Evolutionary conservation across 2,329 filamentous ascomycete genomes (phyloP).

Genomic region (Phialophora chinensis): DNA sequence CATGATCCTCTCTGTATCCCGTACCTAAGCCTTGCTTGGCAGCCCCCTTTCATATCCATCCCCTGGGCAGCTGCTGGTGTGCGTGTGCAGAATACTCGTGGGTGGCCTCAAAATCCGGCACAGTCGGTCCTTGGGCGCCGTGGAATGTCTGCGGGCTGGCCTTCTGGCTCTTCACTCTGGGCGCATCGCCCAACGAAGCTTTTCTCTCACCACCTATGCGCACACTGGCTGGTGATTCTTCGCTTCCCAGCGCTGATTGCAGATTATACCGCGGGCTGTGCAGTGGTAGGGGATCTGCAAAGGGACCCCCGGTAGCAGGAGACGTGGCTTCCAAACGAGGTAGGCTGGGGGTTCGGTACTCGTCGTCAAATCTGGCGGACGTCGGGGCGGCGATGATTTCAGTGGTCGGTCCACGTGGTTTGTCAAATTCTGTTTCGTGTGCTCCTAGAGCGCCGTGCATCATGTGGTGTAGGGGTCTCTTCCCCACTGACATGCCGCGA

Average conservation of each 20-base stretch:
- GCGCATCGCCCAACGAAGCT: conserved; percentile 3
- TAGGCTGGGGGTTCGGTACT: background rate
- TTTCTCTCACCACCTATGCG: conserved; percentile 1
- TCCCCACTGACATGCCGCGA: conserved; percentile 8
- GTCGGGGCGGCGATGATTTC: background rate
- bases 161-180: conserved; percentile 21
- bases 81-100: background rate
- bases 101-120: background rate
- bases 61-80: background rate
- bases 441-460: background rate
- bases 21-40: background rate
- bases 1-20: background rate
- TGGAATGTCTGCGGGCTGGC: conserved; percentile 1
- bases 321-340: background rate
- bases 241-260: conserved; percentile 2
- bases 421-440: background rate
- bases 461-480: background rate
- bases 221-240: conserved; percentile 5
- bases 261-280: conserved; percentile 1
- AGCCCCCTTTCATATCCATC: background rate
- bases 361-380: background rate
- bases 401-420: background rate
- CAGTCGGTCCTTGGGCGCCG: background rate
- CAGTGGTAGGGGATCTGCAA: background rate
- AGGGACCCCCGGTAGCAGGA: background rate